Evolutionary conservation across 345 rosid species (phyloP).

Genomic region (Barbarea vulgaris): DNA sequence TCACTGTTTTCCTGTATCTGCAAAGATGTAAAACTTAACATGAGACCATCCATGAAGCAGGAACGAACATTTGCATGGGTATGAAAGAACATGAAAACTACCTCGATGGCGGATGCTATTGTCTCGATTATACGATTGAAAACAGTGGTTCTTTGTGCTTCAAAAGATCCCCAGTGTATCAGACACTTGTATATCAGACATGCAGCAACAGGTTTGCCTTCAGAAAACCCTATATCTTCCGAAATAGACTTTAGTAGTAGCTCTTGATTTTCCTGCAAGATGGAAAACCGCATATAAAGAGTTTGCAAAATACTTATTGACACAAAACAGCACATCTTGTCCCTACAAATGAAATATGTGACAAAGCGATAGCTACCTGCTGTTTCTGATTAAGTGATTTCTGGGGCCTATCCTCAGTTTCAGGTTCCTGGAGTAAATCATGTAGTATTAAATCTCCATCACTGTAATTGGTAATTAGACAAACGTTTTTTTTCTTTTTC

Average conservation of each 20-base stretch:
- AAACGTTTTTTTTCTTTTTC: slow-evolving; percentile 9
- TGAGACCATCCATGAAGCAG: slow-evolving; percentile 31
- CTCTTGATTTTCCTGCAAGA: slow-evolving; percentile 86
- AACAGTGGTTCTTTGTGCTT: slow-evolving; percentile 81
- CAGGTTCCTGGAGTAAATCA: slow-evolving; percentile 51
- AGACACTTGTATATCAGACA: slow-evolving; percentile 89
- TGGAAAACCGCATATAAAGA: slow-evolving; percentile 16
- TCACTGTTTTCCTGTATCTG: slow-evolving; percentile 83
- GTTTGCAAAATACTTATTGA: slow-evolving; percentile 18
- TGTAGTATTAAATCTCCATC: slow-evolving; percentile 42
- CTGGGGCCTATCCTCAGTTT: slow-evolving; percentile 82
- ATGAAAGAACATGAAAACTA: slow-evolving; percentile 36
- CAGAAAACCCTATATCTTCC: slow-evolving; percentile 84
- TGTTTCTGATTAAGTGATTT: slow-evolving; percentile 93
- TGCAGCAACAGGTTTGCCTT: slow-evolving; percentile 89
- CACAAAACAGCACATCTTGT: slow-evolving; percentile 3
- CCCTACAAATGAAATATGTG: slow-evolving; percentile 4
- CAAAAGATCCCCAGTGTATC: slow-evolving; percentile 95
- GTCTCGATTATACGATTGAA: slow-evolving; percentile 90
- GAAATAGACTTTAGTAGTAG: slow-evolving; percentile 79
- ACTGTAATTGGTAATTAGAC: slow-evolving; percentile 26
- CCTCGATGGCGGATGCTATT: slow-evolving; percentile 82
- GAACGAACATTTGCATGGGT: slow-evolving; percentile 20
- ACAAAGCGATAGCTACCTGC: slow-evolving; percentile 54
- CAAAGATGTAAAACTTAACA: slow-evolving; percentile 27